Percentiles rank a stretch among this genome's conserved stretches.
Evolutionary conservation across 2,329 filamentous ascomycete species (phyloP).

Genomic region (Monosporascus cannonballus): DNA sequence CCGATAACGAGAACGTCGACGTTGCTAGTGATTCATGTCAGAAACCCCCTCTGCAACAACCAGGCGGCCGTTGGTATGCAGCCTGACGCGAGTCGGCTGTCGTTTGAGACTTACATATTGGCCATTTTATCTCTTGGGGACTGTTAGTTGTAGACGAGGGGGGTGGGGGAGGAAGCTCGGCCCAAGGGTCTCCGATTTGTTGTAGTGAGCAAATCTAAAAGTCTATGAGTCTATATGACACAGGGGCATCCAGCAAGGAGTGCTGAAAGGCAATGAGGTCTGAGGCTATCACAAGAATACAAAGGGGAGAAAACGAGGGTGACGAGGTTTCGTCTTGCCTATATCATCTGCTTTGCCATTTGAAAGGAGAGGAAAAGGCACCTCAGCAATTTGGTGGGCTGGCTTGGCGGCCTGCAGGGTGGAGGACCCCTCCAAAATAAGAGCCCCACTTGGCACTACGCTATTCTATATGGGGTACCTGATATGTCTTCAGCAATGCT

Average conservation of each 20-base stretch:
- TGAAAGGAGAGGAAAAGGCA: neutral
- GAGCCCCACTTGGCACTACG: neutral
- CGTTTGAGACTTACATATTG: slow-evolving; percentile 2
- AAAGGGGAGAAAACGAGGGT: neutral
- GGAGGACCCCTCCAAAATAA: neutral
- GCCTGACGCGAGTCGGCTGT: neutral
- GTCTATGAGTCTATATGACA: neutral
- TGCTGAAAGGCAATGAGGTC: neutral
- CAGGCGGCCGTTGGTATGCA: neutral
- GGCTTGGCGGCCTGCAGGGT: neutral
- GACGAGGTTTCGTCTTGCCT: neutral
- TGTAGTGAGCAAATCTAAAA: neutral
- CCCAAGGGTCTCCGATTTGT: neutral
- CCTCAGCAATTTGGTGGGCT: neutral
- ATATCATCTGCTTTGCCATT: neutral
- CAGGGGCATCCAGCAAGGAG: neutral
- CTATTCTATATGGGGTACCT: neutral
- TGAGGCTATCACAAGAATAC: neutral
- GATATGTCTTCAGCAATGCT: neutral
- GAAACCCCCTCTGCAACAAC: neutral
- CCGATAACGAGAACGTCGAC: slow-evolving; percentile 98
- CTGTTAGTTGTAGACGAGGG: neutral
- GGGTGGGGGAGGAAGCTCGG: neutral
- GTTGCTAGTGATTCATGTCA: slow-evolving; percentile 48
- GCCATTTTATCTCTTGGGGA: slow-evolving; percentile 2